Evolutionary conservation across 2,329 filamentous ascomycete genomes (phyloP).

Genomic region (Diaporthe helianthi): DNA sequence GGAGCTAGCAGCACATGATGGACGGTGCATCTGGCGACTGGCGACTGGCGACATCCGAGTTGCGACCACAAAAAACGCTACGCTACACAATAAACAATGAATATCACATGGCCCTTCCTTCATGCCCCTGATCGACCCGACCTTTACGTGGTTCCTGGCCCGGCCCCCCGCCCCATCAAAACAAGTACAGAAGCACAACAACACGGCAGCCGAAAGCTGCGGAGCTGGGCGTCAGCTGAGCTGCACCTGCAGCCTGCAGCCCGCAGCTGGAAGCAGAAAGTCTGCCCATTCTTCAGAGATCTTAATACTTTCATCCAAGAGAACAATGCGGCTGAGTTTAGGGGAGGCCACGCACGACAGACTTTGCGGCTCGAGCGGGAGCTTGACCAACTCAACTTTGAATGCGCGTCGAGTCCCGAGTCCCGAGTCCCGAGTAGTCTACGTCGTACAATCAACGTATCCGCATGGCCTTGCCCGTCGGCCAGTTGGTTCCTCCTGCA

Average conservation of each 20-base stretch:
- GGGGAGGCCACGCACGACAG: slow-evolving; percentile 12
- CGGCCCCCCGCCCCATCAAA: neutral
- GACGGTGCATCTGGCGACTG: slow-evolving; percentile 10
- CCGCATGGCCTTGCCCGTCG: neutral
- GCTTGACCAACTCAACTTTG: no score
- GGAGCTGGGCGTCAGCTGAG: neutral
- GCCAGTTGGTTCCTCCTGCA: neutral
- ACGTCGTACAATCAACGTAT: neutral
- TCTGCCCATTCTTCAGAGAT: neutral
- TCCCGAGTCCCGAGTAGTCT: no score
- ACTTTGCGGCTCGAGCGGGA: slow-evolving; percentile 19
- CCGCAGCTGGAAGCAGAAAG: neutral
- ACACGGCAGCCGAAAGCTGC: neutral
- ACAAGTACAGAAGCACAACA: no score
- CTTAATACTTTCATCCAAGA: slow-evolving; percentile 2
- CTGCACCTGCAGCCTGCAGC: neutral
- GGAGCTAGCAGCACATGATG: neutral
- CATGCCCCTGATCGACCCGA: slow-evolving; percentile 13
- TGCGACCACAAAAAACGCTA: slow-evolving; percentile 15
- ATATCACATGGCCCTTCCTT: slow-evolving; percentile 1
- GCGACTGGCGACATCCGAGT: slow-evolving; percentile 26
- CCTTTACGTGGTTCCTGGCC: neutral
- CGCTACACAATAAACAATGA: slow-evolving; percentile 6
- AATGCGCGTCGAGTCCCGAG: neutral
- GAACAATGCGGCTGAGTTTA: slow-evolving; percentile 24